phyloP scores from a whole-genome alignment of 106 monocot species.

The Amphibolis antarctica region DNA sequence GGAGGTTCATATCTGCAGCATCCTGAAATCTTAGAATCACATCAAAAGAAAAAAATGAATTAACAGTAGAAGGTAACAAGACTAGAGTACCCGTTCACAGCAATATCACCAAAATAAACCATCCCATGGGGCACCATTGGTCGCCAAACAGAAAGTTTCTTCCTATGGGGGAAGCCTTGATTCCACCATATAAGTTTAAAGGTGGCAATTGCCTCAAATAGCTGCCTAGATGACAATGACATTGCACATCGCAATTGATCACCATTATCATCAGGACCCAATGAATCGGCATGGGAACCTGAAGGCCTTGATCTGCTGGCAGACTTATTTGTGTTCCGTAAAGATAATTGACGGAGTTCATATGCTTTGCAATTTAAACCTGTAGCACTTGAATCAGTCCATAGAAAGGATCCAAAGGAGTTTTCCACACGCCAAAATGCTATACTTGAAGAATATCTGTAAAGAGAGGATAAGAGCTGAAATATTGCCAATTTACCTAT shows the following conservation, averaged over 20 bases:
- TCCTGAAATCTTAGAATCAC: not conserved
- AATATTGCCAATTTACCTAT: constrained; percentile 4
- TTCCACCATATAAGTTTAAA: constrained; percentile 92
- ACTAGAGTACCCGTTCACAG: constrained; percentile 59
- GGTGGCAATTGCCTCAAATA: constrained; percentile 68
- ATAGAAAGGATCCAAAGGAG: constrained; percentile 82
- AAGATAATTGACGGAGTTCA: constrained; percentile 66
- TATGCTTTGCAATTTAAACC: constrained; percentile 50
- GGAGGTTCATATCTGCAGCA: constrained; percentile 80
- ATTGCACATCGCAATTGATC: constrained; percentile 28
- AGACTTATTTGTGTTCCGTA: constrained; percentile 24
- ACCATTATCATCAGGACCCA: constrained; percentile 15
- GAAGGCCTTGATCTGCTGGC: constrained; percentile 11
- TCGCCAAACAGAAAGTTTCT: constrained; percentile 91
- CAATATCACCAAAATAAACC: constrained; percentile 89
- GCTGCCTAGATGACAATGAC: constrained; percentile 33
- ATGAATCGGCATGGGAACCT: constrained; percentile 12
- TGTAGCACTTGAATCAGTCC: constrained; percentile 30
- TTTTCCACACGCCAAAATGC: constrained; percentile 93
- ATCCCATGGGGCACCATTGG: constrained; percentile 62
- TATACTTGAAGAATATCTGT: constrained; percentile 32
- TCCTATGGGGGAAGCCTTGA: constrained; percentile 39
- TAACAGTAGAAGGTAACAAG: not conserved
- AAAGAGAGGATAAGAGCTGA: not conserved
- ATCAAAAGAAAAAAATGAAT: not conserved